phyloP scores from a whole-genome alignment of 2,329 filamentous ascomycete species.

The Fusarium luffae region DNA sequence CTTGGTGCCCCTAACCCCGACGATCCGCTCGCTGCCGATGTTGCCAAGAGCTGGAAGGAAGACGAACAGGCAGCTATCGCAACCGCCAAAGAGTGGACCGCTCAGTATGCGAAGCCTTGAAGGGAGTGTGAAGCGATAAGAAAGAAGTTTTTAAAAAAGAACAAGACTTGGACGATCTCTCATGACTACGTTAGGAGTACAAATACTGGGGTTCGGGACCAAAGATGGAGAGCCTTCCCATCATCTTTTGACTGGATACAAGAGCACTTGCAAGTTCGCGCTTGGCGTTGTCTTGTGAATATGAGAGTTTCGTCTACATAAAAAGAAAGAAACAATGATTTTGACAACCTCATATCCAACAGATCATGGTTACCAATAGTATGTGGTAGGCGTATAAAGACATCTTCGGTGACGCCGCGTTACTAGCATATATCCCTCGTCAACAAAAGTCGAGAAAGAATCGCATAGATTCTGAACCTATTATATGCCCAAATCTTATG shows the following conservation, averaged over 20 bases:
- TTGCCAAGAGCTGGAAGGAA: slow-evolving; percentile 98
- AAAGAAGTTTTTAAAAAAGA: slow-evolving; percentile 19
- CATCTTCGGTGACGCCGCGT: neutral
- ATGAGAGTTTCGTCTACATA: slow-evolving; percentile 16
- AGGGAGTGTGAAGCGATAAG: slow-evolving; percentile 12
- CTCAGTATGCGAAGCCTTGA: slow-evolving; percentile 75
- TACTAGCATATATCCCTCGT: neutral
- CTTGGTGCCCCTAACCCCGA: slow-evolving; percentile 97
- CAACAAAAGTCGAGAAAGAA: neutral
- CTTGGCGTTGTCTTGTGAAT: slow-evolving; percentile 34
- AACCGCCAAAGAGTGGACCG: slow-evolving; percentile 93
- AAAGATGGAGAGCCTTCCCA: slow-evolving; percentile 21
- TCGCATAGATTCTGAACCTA: neutral
- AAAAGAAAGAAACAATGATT: slow-evolving; percentile 16
- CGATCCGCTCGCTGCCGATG: slow-evolving; percentile 97
- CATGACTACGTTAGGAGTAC: slow-evolving; percentile 12
- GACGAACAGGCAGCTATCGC: slow-evolving; percentile 92
- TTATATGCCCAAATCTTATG: neutral
- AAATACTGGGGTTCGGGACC: slow-evolving; percentile 36
- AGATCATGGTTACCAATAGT: neutral
- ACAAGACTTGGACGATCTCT: slow-evolving; percentile 16
- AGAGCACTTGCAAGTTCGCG: slow-evolving; percentile 30
- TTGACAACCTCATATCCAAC: slow-evolving; percentile 10
- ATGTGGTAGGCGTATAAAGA: neutral
- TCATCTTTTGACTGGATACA: slow-evolving; percentile 30